Base-by-base conservation (phyloP, 345 rosid genomes). In the Hevea brasiliensis region DNA sequence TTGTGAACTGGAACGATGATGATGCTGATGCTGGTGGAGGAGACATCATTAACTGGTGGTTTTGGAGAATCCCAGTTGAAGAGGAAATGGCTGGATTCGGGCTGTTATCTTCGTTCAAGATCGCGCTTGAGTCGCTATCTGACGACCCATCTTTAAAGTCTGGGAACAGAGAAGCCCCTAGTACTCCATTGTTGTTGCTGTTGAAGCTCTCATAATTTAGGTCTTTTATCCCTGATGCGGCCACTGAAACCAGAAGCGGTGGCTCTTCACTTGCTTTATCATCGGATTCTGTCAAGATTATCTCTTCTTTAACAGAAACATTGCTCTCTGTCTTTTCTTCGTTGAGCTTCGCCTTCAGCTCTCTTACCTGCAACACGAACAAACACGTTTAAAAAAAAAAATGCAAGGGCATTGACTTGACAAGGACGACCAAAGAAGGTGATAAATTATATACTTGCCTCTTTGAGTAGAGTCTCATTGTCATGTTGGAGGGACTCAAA, bases 91-190 rank as follows among this genome's bases (percentile, higher is more conserved):
- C 82, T 4, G 48, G 86, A 80, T 80, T 89, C 1, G 94, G 89
- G 84, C 88, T 89, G 79, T 84, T 89, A 50, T 90, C 92, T 27
- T 90, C 97, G 63, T 89, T 94, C 29, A 94, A 66, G 73, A 94
- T 81, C 0, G 97, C 98, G 66, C 98, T 89, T 5, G 97, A 89
- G 66, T 91, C 98, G 48, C 98, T 92, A 44, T 92, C 98, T 0
- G 98, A 90, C 1, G 95, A 90, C 68, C 95, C 98, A 24, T 88
- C 96, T 76, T 83, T 84, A 72, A 80, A 65, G 71, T 86, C 90
- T 0, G 88, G 84, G 76, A 86, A 88, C 20, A 88, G 73, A 15
- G 76, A 65, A 56, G 75, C 72, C 6, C 63, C 78, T 2, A 26
- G 64, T 44, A 63, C 70, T 17, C 56, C 59, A 26, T 70, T 72